Evolutionary conservation across 1,284 basidiomycete species (phyloP).

Genomic region (Ustilago trichophora): DNA sequence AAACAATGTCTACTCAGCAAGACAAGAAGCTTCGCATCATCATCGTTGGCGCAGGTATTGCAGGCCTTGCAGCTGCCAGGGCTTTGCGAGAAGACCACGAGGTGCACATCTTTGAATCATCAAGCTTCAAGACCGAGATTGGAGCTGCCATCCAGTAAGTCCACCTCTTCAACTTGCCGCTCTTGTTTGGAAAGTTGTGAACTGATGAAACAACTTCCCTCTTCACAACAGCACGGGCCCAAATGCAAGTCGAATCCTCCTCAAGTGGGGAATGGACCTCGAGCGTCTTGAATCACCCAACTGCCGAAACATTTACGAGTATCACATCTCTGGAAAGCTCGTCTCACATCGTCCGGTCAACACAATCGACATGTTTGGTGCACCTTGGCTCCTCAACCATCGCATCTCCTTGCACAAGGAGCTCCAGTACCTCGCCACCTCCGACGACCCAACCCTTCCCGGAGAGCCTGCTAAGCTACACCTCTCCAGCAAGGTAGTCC

Average conservation of each 20-base stretch:
- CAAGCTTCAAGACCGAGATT: constrained; percentile 11
- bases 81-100: constrained; percentile 6
- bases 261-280: constrained; percentile 21
- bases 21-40: constrained; percentile 6
- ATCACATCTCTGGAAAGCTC: constrained; percentile 6
- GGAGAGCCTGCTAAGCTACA: constrained; percentile 23
- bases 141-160: constrained; percentile 18
- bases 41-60: constrained; percentile 18
- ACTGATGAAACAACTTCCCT: no score
- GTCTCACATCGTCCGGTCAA: constrained; percentile 8
- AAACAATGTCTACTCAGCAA: constrained; percentile 5
- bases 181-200: background rate
- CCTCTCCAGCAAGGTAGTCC: constrained; percentile 26
- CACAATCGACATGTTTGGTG: constrained; percentile 37
- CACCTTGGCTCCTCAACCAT: constrained; percentile 61
- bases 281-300: constrained; percentile 15
- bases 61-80: constrained; percentile 7
- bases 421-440: constrained; percentile 50
- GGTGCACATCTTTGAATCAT: constrained; percentile 5
- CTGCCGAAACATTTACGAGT: constrained; percentile 18
- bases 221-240: constrained; percentile 12
- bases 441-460: constrained; percentile 7
- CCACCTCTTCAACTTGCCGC: background rate
- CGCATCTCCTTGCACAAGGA: constrained; percentile 63
- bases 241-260: constrained; percentile 13